A percentile compares a stretch with the other conserved stretches of the same genome.
phyloP scores from a whole-genome alignment of 495 filamentous ascomycete genomes.

The Parmelia sp. region DNA sequence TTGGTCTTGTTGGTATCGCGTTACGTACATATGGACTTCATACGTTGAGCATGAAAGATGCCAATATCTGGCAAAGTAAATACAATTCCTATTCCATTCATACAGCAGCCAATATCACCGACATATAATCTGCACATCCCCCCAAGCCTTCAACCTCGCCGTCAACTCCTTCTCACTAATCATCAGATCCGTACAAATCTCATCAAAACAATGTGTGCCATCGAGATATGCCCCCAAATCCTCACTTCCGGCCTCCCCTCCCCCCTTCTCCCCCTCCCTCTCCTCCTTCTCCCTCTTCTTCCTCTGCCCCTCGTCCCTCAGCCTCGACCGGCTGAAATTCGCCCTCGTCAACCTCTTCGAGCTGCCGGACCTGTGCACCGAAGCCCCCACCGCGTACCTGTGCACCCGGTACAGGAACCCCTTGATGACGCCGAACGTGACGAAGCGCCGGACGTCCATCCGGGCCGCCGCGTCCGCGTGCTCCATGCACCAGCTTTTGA shows the following conservation, averaged over 20 bases:
- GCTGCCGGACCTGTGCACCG: not conserved
- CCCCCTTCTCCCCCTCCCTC: not conserved
- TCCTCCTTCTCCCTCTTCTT: not conserved
- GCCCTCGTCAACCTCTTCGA: not conserved
- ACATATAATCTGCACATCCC: conserved; percentile 51
- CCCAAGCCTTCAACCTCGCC: conserved; percentile 43
- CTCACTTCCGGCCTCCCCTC: not conserved
- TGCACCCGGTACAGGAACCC: conserved; percentile 91
- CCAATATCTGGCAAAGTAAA: not conserved
- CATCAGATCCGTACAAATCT: conserved; percentile 76
- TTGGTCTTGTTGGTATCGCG: not conserved
- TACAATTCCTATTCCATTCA: too few relatives aligned
- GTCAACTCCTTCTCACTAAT: conserved; percentile 52
- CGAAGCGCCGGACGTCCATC: conserved; percentile 82
- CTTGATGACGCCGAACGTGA: conserved; percentile 94
- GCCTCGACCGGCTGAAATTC: conserved; percentile 1
- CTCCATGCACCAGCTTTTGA: conserved; percentile 73
- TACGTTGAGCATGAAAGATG: not conserved
- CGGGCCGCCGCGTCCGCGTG: conserved; percentile 59
- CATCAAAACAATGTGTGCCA: conserved; percentile 78
- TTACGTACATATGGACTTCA: not conserved
- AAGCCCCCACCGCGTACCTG: conserved; percentile 70
- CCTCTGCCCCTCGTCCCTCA: not conserved
- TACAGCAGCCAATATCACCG: conserved; percentile 34
- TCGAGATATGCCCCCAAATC: conserved; percentile 65